phyloP scores from a whole-genome alignment of 768 basidiomycete genomes.

The Suillus subaureus region DNA sequence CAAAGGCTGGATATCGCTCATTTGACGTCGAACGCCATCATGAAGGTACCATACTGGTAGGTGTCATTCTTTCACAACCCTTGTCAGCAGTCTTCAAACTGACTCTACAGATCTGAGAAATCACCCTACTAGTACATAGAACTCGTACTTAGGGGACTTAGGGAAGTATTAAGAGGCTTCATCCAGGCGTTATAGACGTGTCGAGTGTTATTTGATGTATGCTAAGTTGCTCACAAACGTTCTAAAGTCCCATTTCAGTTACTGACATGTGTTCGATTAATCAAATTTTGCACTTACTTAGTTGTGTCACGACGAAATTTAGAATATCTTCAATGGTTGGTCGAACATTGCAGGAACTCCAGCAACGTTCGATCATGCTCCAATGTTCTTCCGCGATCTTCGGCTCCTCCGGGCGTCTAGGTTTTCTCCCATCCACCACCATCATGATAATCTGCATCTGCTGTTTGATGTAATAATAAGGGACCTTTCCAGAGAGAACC shows the following conservation, averaged over 20 bases:
- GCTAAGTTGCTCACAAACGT: not conserved
- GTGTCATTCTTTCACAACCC: not conserved
- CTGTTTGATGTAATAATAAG: constrained; percentile 11
- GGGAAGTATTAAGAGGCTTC: not conserved
- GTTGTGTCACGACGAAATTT: constrained; percentile 13
- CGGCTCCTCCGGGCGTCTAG: constrained; percentile 10
- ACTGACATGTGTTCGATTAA: not conserved
- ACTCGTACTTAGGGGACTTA: not conserved
- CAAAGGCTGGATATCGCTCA: not conserved
- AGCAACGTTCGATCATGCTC: constrained; percentile 12
- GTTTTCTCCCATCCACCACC: constrained; percentile 8
- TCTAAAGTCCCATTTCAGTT: not conserved
- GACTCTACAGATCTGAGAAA: not conserved
- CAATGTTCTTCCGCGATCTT: constrained; percentile 11
- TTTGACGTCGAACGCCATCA: not conserved
- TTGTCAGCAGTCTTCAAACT: not conserved
- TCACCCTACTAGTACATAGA: not conserved
- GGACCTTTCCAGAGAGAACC: constrained; percentile 13
- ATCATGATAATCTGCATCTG: constrained; percentile 10
- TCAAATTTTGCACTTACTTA: not conserved
- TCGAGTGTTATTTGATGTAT: not conserved
- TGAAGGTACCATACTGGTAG: not conserved
- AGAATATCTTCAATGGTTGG: constrained; percentile 22
- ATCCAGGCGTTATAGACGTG: not conserved
- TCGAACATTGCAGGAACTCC: constrained; percentile 3